These are phyloP conservation scores for Botrytis porri DNA, from an alignment of 2,329 filamentous ascomycete species.

Conservation along the genomic window DNA sequence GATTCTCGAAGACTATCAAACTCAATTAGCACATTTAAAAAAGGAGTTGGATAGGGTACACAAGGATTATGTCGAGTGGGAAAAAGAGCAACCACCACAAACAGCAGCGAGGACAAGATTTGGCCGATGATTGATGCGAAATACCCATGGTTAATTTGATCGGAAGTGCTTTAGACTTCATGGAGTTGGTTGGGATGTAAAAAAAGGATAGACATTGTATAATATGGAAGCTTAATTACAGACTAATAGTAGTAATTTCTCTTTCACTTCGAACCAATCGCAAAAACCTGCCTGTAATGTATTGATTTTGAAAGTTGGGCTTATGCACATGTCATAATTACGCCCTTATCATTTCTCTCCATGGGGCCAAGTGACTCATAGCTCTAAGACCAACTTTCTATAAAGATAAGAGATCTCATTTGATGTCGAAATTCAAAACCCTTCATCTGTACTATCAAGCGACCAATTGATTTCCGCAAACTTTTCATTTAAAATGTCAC, in stretches of 20 bases:
- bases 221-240: constrained; percentile 16
- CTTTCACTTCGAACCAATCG: not conserved
- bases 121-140: constrained; percentile 19
- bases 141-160: constrained; percentile 19
- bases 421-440: not conserved
- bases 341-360: not conserved
- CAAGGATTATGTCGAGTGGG: constrained; percentile 53
- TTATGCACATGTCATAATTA: not conserved
- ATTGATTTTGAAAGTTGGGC: not conserved
- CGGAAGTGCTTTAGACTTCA: constrained; percentile 16
- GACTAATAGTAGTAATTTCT: not conserved
- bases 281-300: not conserved
- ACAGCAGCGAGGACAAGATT: constrained; percentile 11
- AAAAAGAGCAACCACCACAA: constrained; percentile 39
- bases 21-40: constrained; percentile 72
- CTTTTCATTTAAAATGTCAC: not conserved
- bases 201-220: constrained; percentile 20
- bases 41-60: constrained; percentile 56
- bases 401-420: not conserved
- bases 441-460: not conserved
- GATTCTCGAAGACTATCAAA: constrained; percentile 80
- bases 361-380: constrained; percentile 1
- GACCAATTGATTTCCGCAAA: not conserved
- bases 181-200: constrained; percentile 18
- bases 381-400: not conserved